Evolutionary conservation across 75 land plant species (phyloP).

Genomic region (Adiantum capillusveneris): DNA sequence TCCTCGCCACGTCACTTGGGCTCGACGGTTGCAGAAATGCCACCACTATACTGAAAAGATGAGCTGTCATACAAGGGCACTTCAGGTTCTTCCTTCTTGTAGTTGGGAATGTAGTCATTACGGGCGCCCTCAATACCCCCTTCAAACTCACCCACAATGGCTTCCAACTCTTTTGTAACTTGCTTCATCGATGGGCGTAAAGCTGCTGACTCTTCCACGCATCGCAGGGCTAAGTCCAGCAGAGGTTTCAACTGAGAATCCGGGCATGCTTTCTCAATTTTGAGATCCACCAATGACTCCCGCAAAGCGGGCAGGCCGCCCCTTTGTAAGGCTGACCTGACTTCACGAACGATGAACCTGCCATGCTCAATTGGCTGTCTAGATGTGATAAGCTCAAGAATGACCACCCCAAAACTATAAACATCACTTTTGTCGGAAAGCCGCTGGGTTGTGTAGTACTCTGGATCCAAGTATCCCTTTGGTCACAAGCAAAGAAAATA

Average conservation of each 20-base stretch:
- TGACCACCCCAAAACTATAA: constrained; percentile 32
- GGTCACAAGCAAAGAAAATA: too few species aligned
- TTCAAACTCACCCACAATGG: neutral
- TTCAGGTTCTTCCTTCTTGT: too few species aligned
- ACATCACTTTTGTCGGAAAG: constrained; percentile 23
- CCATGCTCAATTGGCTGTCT: constrained; percentile 10
- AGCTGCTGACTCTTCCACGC: constrained; percentile 16
- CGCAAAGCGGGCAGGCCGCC: constrained; percentile 6
- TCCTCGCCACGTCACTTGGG: constrained; percentile 61
- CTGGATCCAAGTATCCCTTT: constrained; percentile 33
- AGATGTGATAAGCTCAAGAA: constrained; percentile 32
- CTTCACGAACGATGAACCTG: constrained; percentile 11
- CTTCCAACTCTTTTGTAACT: constrained; percentile 29
- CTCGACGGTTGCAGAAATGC: constrained; percentile 31
- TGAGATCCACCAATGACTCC: constrained; percentile 4
- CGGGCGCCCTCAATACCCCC: too few species aligned
- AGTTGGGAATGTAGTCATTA: too few species aligned
- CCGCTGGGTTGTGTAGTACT: constrained; percentile 21
- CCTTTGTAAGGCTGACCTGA: constrained; percentile 6
- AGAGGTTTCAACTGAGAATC: constrained; percentile 8
- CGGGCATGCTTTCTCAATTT: neutral
- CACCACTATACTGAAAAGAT: constrained; percentile 63
- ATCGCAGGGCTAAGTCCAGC: constrained; percentile 15
- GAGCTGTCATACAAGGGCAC: neutral
- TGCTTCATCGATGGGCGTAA: constrained; percentile 23